Evolutionary conservation across 306 rosid species (phyloP).

Genomic region (Alnus glutinosa): DNA sequence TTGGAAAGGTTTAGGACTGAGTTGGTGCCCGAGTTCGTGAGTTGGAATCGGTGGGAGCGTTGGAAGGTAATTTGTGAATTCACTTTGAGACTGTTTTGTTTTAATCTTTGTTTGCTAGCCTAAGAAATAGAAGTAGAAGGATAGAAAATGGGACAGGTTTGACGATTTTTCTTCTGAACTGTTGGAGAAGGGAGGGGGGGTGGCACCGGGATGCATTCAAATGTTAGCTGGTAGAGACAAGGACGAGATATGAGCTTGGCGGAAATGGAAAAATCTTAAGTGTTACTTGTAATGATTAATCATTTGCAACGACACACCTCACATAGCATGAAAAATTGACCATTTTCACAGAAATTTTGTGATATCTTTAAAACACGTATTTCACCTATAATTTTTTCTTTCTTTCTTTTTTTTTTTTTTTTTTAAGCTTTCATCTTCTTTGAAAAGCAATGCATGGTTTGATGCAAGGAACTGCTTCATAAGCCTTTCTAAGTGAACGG

Average conservation of each 20-base stretch:
- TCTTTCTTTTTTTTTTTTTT: not conserved
- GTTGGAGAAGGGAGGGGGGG: not conserved
- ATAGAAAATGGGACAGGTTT: slow-evolving; percentile 4
- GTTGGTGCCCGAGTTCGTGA: slow-evolving; percentile 51
- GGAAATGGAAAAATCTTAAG: slow-evolving; percentile 1
- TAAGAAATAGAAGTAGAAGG: not conserved
- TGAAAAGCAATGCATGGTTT: not conserved
- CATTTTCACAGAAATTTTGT: not conserved
- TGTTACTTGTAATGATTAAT: not conserved
- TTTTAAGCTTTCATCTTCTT: not conserved
- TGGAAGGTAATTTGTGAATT: slow-evolving; percentile 73
- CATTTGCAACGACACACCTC: too few relatives aligned
- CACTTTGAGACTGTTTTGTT: slow-evolving; percentile 13
- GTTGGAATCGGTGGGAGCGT: slow-evolving; percentile 73
- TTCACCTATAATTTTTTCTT: not conserved
- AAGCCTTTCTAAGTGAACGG: not conserved
- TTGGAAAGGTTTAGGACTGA: slow-evolving; percentile 54
- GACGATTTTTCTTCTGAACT: slow-evolving; percentile 7
- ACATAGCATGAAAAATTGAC: not conserved
- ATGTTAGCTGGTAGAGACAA: not conserved
- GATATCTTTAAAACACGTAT: not conserved
- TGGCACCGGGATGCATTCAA: not conserved
- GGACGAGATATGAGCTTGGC: not conserved
- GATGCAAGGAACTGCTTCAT: not conserved
- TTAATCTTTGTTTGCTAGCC: slow-evolving; percentile 25